Base-by-base conservation (phyloP, 202 grass and related monocot species). In the Zizania palustris region DNA sequence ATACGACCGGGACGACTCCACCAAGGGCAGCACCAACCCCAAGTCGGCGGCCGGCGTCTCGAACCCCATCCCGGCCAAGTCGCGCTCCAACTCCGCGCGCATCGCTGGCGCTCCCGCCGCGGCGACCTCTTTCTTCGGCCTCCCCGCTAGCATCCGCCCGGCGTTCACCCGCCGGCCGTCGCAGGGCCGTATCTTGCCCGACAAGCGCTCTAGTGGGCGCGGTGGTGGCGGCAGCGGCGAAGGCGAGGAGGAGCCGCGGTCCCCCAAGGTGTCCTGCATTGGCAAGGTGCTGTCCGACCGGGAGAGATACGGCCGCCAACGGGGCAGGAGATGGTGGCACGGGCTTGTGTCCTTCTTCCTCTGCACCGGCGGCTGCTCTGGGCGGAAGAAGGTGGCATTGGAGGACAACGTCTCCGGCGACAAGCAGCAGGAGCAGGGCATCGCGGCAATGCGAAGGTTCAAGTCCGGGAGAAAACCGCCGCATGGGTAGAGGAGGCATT, bases 181-280 rank as follows among this genome's bases (percentile, higher is more conserved):
- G 5, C 73, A 85, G 42, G 72, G 76, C 54, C 75, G 80, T 69
- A 87, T 88, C 84, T 87, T 88, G 82, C 73, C 83, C 4, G 81
- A 73, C 77, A 83, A 88, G 82, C 69, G 89, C 40, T 64, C 70
- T 7, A 65, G 18, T 78, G 74, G 56, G 2, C 45, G 18, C 39
- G 36, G 85, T 59, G n/a, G 72, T 2, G 7, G 74, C 60, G 18
- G 73, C 4, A 1, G 73, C 36, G 83, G 79, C 37, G 63, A 65
- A 12, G 84, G 78, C 45, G 90, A 97, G 69, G 61, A 41, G 19
- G 94, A 97, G 82, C 94, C 94, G 7, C 79, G 86, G 38, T 97
- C 94, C 41, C 94, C 94, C 15, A 92, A 97, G 84, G 94, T 97
- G 54, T 93, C 91, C 16, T 97, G 94, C 87, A 84, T 97, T 64